phyloP scores from a whole-genome alignment of 495 filamentous ascomycete genomes.

The Mycothermus thermophilus region DNA sequence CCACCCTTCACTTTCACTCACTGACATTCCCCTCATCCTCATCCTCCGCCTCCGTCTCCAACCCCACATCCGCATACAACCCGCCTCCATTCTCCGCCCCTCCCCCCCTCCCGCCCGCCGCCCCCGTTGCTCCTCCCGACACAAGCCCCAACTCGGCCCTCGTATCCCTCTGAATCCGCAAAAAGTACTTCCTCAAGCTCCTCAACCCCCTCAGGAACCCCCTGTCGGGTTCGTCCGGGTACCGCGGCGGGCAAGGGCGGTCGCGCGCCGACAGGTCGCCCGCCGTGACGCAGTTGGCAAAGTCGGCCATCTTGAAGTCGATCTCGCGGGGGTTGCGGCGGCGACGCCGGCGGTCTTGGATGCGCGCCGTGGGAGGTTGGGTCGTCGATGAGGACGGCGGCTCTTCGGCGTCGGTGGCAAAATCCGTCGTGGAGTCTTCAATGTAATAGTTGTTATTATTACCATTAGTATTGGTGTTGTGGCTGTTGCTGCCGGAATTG shows the following conservation, averaged over 20 bases:
- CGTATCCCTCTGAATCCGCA: slow-evolving; percentile 72
- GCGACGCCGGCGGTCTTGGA: neutral
- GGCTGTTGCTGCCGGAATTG: neutral
- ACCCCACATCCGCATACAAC: neutral
- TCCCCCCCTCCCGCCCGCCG: slow-evolving; percentile 2
- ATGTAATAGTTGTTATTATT: slow-evolving; percentile 26
- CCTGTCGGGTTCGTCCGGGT: slow-evolving; percentile 67
- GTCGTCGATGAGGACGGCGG: too few species aligned
- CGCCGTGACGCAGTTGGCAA: slow-evolving; percentile 90
- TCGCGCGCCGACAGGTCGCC: slow-evolving; percentile 49
- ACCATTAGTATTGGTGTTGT: too few species aligned
- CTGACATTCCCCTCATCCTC: slow-evolving; percentile 26
- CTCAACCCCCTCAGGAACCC: slow-evolving; percentile 82
- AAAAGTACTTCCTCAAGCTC: slow-evolving; percentile 70
- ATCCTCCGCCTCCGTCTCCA: slow-evolving; percentile 7
- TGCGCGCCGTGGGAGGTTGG: too few species aligned
- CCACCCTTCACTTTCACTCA: too few species aligned
- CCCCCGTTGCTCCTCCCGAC: slow-evolving; percentile 3
- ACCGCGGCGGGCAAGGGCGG: slow-evolving; percentile 64
- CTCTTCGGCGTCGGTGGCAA: slow-evolving; percentile 38
- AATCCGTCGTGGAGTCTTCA: slow-evolving; percentile 35
- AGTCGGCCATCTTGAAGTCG: slow-evolving; percentile 93
- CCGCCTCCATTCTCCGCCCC: slow-evolving; percentile 7
- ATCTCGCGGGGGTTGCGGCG: slow-evolving; percentile 40
- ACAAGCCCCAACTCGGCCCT: slow-evolving; percentile 38